These are phyloP conservation scores for Candida hungchunana DNA, from an alignment of 805 yeast genomes.

Conservation along the genomic window DNA sequence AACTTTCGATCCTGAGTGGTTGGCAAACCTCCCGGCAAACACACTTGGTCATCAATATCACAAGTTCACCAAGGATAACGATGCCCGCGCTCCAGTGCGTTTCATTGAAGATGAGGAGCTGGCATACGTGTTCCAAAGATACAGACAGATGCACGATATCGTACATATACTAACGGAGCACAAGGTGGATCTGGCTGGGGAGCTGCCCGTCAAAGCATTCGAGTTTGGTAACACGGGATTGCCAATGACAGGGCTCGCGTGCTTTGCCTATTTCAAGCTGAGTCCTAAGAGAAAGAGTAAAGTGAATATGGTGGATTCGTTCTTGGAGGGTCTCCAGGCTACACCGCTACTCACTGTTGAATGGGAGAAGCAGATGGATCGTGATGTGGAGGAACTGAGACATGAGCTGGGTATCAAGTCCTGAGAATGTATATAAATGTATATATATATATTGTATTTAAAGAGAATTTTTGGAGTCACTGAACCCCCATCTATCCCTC, in stretches of 20 bases:
- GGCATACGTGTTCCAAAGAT: constrained; percentile 90
- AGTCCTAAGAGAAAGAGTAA: constrained; percentile 58
- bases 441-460: background rate
- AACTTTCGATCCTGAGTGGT: constrained; percentile 57
- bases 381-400: constrained; percentile 70
- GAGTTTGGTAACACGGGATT: constrained; percentile 90
- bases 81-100: constrained; percentile 83
- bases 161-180: constrained; percentile 89
- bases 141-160: constrained; percentile 95
- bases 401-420: constrained; percentile 54
- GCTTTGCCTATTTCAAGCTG: constrained; percentile 82
- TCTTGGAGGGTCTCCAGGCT: constrained; percentile 69
- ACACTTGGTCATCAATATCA: constrained; percentile 81
- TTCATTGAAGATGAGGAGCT: constrained; percentile 86
- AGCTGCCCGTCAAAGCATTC: constrained; percentile 85
- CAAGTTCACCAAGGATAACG: constrained; percentile 88
- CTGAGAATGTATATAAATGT: constrained; percentile 1
- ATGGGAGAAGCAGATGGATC: constrained; percentile 82
- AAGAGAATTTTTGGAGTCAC: too few species aligned
- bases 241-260: constrained; percentile 90
- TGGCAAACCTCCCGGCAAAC: constrained; percentile 57
- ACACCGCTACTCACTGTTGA: constrained; percentile 81
- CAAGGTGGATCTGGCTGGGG: constrained; percentile 95
- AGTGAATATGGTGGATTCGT: constrained; percentile 50
- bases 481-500: constrained; percentile 10